Base-by-base conservation (phyloP, 805 yeast species). In the Tetrapisispora iriomotensis region DNA sequence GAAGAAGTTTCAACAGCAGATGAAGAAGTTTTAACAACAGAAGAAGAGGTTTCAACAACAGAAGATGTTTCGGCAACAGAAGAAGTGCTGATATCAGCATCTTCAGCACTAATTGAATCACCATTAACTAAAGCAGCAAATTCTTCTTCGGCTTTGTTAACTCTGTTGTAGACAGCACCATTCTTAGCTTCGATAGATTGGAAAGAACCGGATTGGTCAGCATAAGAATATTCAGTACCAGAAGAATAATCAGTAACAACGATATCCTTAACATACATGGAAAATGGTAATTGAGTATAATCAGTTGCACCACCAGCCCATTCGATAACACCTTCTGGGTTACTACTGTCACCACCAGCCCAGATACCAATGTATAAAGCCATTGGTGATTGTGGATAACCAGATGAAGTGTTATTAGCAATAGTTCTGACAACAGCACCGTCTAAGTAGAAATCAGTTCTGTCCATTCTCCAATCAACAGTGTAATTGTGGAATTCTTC, bases 341-440 rank as follows among this genome's bases (percentile, higher is more conserved):
- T 80, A 20, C 65, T 49, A 22, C 82, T 65, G 58, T 81, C 87
- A 56, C 92, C 92, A 51, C 88, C 90, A 4, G 87, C 87, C 90
- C 92, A 82, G 24, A 77, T 62, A 47, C 92, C 90, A 45, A 75
- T 65, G 54, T 65, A 70, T 10, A 82, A 56, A 47, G 65, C 70
- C 88, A 87, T 84, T 36, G 96, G 96, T n/a, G 86, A 66, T 64
- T 87, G 95, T 31, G 96, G 96, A 60, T 74, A 88, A 5, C 94
- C 94, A 53, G 75, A 70, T 14, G 74, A 55, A 18, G 78, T 65
- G 40, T 65, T 62, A 41, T 74, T 68, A 9, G 53, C 31, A 39
- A 88, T 63, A 1, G 82, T 72, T 66, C 96, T 76, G 8, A 84
- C 75, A 1, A 69, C 66, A 7, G 46, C 54, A 22, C 90, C 94